A percentile compares a stretch with the other conserved stretches of the same genome.
Evolutionary conservation across 2,329 filamentous ascomycete genomes (phyloP).

Genomic region (Sordariomycetes sp.): DNA sequence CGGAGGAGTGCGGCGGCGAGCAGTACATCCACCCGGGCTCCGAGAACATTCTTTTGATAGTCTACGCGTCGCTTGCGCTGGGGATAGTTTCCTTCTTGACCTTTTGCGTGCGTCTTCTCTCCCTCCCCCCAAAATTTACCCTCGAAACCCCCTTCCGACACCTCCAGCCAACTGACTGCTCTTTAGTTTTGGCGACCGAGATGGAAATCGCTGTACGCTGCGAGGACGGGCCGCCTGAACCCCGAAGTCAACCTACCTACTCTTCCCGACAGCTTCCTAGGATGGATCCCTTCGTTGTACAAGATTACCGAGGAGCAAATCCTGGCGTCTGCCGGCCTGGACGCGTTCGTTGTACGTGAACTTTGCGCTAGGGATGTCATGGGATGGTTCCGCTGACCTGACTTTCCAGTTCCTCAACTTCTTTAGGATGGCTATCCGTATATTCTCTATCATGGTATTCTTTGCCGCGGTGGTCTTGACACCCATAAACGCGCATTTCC

Average conservation of each 20-base stretch:
- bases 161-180: not conserved
- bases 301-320: conserved; percentile 80
- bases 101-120: conserved; percentile 67
- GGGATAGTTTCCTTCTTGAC: conserved; percentile 58
- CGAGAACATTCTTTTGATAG: conserved; percentile 7
- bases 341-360: conserved; percentile 67
- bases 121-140: no score
- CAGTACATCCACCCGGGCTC: conserved; percentile 8
- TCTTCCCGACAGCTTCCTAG: conserved; percentile 73
- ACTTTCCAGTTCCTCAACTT: conserved; percentile 62
- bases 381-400: not conserved
- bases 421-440: conserved; percentile 87
- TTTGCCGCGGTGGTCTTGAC: conserved; percentile 71
- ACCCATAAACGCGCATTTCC: conserved; percentile 69
- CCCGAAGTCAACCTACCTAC: conserved; percentile 51
- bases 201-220: conserved; percentile 86
- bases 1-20: conserved; percentile 8
- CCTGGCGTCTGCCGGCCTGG: conserved; percentile 76
- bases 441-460: conserved; percentile 67
- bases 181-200: conserved; percentile 68
- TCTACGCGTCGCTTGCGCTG: conserved; percentile 48
- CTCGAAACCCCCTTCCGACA: not conserved
- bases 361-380: conserved; percentile 16
- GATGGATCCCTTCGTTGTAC: conserved; percentile 84
- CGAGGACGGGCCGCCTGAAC: conserved; percentile 64